These are phyloP conservation scores for Coemansia sp. DNA, from an alignment of 371 early-diverging fungal genomes.

Conservation along the genomic window DNA sequence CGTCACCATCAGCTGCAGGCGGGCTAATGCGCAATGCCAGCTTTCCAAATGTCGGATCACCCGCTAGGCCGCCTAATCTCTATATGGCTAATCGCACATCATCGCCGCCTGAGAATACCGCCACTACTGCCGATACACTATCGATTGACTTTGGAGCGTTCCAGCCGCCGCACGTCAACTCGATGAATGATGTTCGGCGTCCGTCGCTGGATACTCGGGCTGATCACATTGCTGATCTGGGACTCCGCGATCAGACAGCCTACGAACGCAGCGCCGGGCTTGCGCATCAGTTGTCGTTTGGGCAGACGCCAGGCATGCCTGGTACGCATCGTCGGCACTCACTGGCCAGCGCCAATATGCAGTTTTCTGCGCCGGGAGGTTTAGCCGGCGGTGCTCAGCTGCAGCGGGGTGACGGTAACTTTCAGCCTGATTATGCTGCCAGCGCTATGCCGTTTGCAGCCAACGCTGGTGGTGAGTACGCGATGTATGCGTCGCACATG, in stretches of 20 bases:
- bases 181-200: constrained; percentile 38
- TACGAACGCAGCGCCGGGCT: constrained; percentile 28
- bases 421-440: background rate
- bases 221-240: background rate
- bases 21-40: constrained; percentile 42
- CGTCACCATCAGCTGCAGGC: constrained; percentile 13
- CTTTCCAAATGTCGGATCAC: constrained; percentile 14
- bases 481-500: constrained; percentile 7
- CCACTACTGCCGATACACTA: background rate
- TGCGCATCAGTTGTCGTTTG: constrained; percentile 21
- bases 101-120: constrained; percentile 5
- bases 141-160: background rate
- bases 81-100: constrained; percentile 8
- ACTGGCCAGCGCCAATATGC: constrained; percentile 22
- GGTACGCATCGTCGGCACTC: constrained; percentile 40
- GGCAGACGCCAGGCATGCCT: constrained; percentile 23
- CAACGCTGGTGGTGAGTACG: background rate
- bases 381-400: background rate
- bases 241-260: constrained; percentile 8
- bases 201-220: constrained; percentile 22
- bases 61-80: constrained; percentile 4
- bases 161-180: constrained; percentile 24
- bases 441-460: background rate
- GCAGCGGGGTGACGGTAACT: background rate
- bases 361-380: background rate